Evolutionary conservation across 2,329 filamentous ascomycete genomes (phyloP).

Genomic region (Exophiala spinifera): DNA sequence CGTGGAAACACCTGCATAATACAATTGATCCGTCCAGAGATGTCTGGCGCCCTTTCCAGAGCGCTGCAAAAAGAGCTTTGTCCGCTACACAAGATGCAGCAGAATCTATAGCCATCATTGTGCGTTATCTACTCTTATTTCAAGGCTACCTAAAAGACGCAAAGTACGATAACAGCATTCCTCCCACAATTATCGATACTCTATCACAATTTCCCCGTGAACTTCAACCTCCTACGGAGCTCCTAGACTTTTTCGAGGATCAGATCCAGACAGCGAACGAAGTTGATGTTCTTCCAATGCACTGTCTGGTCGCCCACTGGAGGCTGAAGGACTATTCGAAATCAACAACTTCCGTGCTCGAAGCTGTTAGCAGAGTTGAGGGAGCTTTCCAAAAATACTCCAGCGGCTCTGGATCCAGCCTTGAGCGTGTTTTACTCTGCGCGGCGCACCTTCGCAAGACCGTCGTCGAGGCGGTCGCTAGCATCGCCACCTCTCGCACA

Average conservation of each 20-base stretch:
- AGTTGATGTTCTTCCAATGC: background rate
- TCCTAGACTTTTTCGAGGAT: slow-evolving; percentile 12
- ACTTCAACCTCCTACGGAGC: background rate
- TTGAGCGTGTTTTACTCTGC: slow-evolving; percentile 11
- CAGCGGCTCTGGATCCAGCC: slow-evolving; percentile 2
- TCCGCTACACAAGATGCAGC: background rate
- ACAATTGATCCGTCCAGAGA: slow-evolving; percentile 42
- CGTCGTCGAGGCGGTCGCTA: slow-evolving; percentile 3
- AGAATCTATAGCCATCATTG: background rate
- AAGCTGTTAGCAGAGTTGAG: background rate
- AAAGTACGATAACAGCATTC: slow-evolving; percentile 1
- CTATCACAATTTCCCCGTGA: slow-evolving; percentile 2
- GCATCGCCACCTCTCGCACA: background rate
- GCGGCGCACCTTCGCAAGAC: slow-evolving; percentile 17
- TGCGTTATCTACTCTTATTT: slow-evolving; percentile 2
- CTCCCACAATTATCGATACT: slow-evolving; percentile 8
- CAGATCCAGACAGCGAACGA: background rate
- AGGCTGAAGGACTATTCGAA: slow-evolving; percentile 6
- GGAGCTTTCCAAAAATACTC: background rate
- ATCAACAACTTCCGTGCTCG: background rate
- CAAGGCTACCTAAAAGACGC: slow-evolving; percentile 2
- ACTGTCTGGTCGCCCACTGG: slow-evolving; percentile 7
- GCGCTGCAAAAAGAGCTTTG: slow-evolving; percentile 34
- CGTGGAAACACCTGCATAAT: slow-evolving; percentile 44
- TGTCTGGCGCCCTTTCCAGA: slow-evolving; percentile 42